A percentile compares a stretch with the other conserved stretches of the same genome.
Evolutionary conservation across 2,329 filamentous ascomycete species (phyloP).

Genomic region (Cryphonectria radicalis): DNA sequence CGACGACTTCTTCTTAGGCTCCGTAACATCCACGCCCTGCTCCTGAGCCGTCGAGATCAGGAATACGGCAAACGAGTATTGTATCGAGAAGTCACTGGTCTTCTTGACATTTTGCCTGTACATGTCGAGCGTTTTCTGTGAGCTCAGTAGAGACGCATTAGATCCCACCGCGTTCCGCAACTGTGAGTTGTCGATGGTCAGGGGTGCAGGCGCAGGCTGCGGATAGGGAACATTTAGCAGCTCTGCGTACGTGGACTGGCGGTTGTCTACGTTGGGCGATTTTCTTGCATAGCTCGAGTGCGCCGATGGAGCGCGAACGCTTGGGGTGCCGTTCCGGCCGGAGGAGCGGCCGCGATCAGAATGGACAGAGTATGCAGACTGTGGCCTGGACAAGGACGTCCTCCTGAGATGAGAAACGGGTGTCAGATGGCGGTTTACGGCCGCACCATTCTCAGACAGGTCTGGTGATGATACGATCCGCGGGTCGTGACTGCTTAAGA

Average conservation of each 20-base stretch:
- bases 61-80: slow-evolving; percentile 96
- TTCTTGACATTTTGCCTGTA: slow-evolving; percentile 97
- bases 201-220: slow-evolving; percentile 70
- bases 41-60: slow-evolving; percentile 89
- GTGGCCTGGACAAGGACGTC: slow-evolving; percentile 68
- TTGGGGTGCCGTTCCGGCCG: slow-evolving; percentile 46
- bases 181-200: slow-evolving; percentile 79
- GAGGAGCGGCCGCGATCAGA: slow-evolving; percentile 75
- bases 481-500: slow-evolving; percentile 44
- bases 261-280: slow-evolving; percentile 54
- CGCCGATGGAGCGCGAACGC: slow-evolving; percentile 52
- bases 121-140: slow-evolving; percentile 96
- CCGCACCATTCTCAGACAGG: slow-evolving; percentile 52
- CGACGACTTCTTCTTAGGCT: slow-evolving; percentile 49
- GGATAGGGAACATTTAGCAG: slow-evolving; percentile 74
- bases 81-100: slow-evolving; percentile 84
- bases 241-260: slow-evolving; percentile 60
- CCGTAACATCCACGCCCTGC: slow-evolving; percentile 61
- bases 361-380: slow-evolving; percentile 74
- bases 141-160: slow-evolving; percentile 88
- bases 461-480: slow-evolving; percentile 56
- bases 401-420: slow-evolving; percentile 60
- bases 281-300: slow-evolving; percentile 49
- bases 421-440: slow-evolving; percentile 66
- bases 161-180: slow-evolving; percentile 80